A percentile compares a stretch with the other conserved stretches of the same genome.
Conservation (phyloP, 805 yeast genomes). For the Hanseniaspora meyeri region DNA sequence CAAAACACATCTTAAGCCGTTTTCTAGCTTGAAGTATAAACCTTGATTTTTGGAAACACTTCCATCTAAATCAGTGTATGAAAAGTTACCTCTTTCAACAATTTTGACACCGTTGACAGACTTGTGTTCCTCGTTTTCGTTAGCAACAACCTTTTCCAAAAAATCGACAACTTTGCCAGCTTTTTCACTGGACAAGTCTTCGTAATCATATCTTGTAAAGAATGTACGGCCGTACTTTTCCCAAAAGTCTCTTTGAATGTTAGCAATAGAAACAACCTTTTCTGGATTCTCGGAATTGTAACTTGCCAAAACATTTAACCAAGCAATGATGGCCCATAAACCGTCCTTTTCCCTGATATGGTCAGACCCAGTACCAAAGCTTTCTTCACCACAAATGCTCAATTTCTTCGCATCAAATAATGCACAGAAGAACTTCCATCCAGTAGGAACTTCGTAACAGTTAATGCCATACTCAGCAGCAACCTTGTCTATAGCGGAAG, state of each 20-base stretch:
- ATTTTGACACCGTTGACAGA: constrained; percentile 40
- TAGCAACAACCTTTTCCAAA: constrained; percentile 31
- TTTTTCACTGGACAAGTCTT: constrained; percentile 62
- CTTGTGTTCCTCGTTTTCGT: constrained; percentile 38
- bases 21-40: constrained; percentile 62
- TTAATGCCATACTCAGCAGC: constrained; percentile 64
- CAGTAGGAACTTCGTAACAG: constrained; percentile 93
- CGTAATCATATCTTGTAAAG: constrained; percentile 91
- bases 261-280: constrained; percentile 52
- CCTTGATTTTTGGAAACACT: constrained; percentile 83
- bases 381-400: constrained; percentile 95
- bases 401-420: constrained; percentile 84
- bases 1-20: constrained; percentile 75
- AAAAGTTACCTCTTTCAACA: constrained; percentile 71
- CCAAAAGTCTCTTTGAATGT: constrained; percentile 83
- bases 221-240: constrained; percentile 86
- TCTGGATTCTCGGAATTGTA: constrained; percentile 48
- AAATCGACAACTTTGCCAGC: constrained; percentile 56
- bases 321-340: constrained; percentile 91
- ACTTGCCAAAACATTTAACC: constrained; percentile 90
- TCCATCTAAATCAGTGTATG: constrained; percentile 90
- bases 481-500: constrained; percentile 85
- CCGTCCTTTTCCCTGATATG: constrained; percentile 98
- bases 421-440: constrained; percentile 97
- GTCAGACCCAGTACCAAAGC: constrained; percentile 95